Percentiles rank a stretch among this genome's conserved stretches.
Evolutionary conservation across 148 eudicot genomes (phyloP).

Genomic region (Rhododendron ferrugineum): DNA sequence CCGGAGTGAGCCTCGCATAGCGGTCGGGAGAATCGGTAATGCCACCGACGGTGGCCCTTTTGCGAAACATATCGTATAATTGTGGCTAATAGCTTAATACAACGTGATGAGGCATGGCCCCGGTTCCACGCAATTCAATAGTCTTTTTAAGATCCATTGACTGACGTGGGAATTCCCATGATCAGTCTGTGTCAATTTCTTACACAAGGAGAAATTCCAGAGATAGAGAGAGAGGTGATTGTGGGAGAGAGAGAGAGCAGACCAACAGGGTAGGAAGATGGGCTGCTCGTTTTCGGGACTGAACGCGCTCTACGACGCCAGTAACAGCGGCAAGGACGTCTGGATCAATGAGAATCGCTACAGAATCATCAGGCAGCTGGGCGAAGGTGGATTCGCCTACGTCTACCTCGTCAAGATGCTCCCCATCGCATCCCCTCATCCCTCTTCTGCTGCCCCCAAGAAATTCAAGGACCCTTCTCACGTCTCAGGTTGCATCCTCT

Average conservation of each 20-base stretch:
- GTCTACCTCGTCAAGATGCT: conserved; percentile 90
- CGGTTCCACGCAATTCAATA: not conserved
- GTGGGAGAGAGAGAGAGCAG: not conserved
- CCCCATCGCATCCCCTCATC: conserved; percentile 35
- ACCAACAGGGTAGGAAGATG: conserved; percentile 30
- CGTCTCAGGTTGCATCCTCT: conserved; percentile 49
- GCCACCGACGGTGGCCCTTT: no score
- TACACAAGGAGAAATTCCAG: not conserved
- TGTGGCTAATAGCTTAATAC: not conserved
- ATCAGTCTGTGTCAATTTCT: not conserved
- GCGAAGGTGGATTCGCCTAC: conserved; percentile 91
- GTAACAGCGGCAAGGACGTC: conserved; percentile 75
- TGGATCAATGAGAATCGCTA: conserved; percentile 96
- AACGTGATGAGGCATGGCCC: not conserved
- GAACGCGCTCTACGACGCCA: conserved; percentile 82
- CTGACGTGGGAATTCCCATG: not conserved
- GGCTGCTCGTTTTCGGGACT: conserved; percentile 96
- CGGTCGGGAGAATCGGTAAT: no score
- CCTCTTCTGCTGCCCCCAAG: conserved; percentile 23
- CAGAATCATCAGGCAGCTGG: conserved; percentile 70
- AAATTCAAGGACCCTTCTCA: conserved; percentile 83
- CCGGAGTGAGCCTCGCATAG: no score
- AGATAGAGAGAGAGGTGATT: not conserved
- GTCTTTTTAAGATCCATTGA: not conserved
- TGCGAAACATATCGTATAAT: no score